Percentiles rank a stretch among this genome's conserved stretches.
Conservation (phyloP, 2,329 filamentous ascomycete genomes). For the Raffaelea arxii region DNA sequence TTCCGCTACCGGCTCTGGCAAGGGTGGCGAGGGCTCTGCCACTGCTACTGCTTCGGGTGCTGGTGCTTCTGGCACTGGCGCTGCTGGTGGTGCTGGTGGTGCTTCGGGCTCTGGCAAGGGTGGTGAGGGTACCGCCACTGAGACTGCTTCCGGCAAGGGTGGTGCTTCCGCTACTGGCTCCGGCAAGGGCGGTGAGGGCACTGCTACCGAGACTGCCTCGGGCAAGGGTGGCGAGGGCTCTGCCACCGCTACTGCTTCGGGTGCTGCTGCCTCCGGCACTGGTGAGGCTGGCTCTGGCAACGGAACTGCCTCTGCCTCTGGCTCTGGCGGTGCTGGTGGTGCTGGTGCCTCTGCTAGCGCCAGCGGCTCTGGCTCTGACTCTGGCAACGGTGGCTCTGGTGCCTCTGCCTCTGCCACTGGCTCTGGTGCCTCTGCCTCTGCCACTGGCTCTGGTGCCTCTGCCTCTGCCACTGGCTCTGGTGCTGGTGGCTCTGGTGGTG, state of each 20-base stretch:
- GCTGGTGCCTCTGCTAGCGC: constrained; percentile 1
- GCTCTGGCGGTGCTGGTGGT: constrained; percentile 1
- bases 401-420: background rate
- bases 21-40: background rate
- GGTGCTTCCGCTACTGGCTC: constrained; percentile 4
- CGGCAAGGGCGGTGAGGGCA: background rate
- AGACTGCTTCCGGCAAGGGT: background rate
- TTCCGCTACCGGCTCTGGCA: constrained; percentile 4
- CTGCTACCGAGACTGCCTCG: background rate
- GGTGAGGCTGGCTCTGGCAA: background rate
- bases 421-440: background rate
- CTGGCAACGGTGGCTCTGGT: constrained; percentile 2
- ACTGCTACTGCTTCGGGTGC: constrained; percentile 3
- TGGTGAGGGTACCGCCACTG: background rate
- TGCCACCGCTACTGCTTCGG: constrained; percentile 4
- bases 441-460: constrained; percentile 5
- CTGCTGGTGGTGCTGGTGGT: background rate
- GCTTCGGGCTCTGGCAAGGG: background rate
- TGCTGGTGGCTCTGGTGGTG: constrained; percentile 19
- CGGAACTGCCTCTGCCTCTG: constrained; percentile 1
- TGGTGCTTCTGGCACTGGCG: constrained; percentile 6
- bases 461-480: constrained; percentile 4
- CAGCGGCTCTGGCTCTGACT: constrained; percentile 2
- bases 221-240: constrained; percentile 1
- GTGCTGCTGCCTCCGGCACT: constrained; percentile 3